Conservation (phyloP, 2,329 filamentous ascomycete genomes). For the Epichloe hybrida region DNA sequence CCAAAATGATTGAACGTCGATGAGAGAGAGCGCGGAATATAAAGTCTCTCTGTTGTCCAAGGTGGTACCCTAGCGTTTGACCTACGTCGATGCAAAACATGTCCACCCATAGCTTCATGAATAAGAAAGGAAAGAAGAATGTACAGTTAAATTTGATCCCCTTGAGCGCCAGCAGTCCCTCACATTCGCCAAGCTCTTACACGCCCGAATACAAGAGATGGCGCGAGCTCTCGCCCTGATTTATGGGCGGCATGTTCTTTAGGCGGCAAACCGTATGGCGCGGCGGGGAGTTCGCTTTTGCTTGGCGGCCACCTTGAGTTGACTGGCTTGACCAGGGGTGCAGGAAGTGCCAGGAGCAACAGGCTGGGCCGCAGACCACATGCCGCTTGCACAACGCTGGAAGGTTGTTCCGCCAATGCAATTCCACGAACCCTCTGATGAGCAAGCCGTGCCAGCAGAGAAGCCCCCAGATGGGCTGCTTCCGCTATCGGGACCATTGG, state of each 20-base stretch:
- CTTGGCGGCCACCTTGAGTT: constrained; percentile 21
- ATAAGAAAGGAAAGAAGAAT: not conserved
- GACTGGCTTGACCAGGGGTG: constrained; percentile 16
- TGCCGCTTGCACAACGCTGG: constrained; percentile 41
- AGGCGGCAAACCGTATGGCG: constrained; percentile 11
- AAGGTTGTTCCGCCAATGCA: constrained; percentile 36
- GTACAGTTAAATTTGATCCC: not conserved
- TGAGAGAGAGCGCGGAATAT: too few species aligned
- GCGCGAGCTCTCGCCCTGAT: too few species aligned
- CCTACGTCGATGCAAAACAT: not conserved
- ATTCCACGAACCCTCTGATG: constrained; percentile 37
- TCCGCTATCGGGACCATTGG: constrained; percentile 5
- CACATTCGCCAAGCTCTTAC: not conserved
- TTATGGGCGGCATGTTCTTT: not conserved
- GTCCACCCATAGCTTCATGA: not conserved
- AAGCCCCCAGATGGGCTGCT: constrained; percentile 17
- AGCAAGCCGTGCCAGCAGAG: constrained; percentile 31
- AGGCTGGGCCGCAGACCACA: constrained; percentile 30
- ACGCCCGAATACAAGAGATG: too few species aligned
- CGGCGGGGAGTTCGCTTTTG: constrained; percentile 14
- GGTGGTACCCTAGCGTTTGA: too few species aligned
- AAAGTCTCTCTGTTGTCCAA: too few species aligned
- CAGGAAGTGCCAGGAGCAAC: constrained; percentile 35
- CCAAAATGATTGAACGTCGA: too few species aligned
- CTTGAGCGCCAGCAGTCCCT: not conserved